Evolutionary conservation across 257 asterid species (phyloP).

Genomic region (Anisodus acutangulus): DNA sequence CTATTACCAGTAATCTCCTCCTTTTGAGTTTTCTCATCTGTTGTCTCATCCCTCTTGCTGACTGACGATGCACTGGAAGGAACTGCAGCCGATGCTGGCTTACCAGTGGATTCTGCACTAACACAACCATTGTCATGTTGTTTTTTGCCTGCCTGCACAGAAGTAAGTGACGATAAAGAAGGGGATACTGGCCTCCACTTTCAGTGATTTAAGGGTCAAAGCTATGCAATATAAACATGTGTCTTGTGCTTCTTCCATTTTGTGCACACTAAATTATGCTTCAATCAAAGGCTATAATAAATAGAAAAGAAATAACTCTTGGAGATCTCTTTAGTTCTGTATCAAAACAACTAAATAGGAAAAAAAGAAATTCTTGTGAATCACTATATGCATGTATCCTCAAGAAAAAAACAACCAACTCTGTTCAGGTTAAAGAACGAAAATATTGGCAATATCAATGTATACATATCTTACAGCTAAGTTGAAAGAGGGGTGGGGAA

Average conservation of each 20-base stretch:
- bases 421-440: slow-evolving; percentile 6
- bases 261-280: slow-evolving; percentile 14
- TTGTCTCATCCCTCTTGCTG: slow-evolving; percentile 35
- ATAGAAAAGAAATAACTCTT: slow-evolving; percentile 6
- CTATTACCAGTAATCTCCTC: slow-evolving; percentile 44
- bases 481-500: no score
- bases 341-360: slow-evolving; percentile 9
- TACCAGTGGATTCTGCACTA: slow-evolving; percentile 47
- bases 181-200: background rate
- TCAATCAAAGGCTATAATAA: background rate
- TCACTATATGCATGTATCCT: slow-evolving; percentile 7
- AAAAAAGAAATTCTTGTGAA: background rate
- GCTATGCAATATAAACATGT: background rate
- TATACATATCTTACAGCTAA: no score
- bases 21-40: slow-evolving; percentile 33
- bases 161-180: background rate
- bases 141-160: slow-evolving; percentile 53
- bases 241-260: background rate
- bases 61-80: slow-evolving; percentile 30
- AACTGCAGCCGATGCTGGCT: slow-evolving; percentile 29
- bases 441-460: no score
- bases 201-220: slow-evolving; percentile 7
- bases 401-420: background rate
- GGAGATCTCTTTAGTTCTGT: background rate
- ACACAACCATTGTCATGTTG: slow-evolving; percentile 42